These are phyloP conservation scores for Candida krabiensis DNA, from an alignment of 805 yeast species.

Conservation along the genomic window DNA sequence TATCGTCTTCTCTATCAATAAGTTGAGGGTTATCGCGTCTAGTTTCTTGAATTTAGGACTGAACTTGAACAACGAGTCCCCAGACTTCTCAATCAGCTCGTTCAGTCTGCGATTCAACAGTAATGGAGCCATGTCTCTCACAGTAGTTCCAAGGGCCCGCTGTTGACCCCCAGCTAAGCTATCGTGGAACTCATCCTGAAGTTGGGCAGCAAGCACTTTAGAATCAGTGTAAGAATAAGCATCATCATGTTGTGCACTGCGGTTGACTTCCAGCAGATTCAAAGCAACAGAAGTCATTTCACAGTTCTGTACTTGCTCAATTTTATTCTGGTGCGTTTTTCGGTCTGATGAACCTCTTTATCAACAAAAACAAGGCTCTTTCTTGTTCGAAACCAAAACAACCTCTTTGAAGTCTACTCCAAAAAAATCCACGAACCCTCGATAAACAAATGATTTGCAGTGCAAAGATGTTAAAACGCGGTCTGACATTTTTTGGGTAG, in stretches of 20 bases:
- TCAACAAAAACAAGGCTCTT: too few species aligned
- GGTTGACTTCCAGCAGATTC: slow-evolving; percentile 6
- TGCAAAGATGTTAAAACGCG: too few species aligned
- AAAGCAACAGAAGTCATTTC: slow-evolving; percentile 17
- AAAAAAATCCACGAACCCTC: too few species aligned
- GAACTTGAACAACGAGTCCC: slow-evolving; percentile 10
- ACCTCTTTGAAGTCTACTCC: too few species aligned
- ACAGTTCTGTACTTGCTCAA: too few species aligned
- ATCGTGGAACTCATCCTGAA: slow-evolving; percentile 12
- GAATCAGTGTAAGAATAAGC: slow-evolving; percentile 11
- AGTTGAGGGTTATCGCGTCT: slow-evolving; percentile 14
- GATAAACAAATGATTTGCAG: too few species aligned
- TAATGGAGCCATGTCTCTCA: slow-evolving; percentile 1
- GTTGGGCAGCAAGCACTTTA: slow-evolving; percentile 10
- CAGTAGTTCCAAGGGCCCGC: too few species aligned
- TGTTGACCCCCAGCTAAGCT: neutral
- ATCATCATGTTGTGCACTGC: neutral
- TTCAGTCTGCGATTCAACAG: slow-evolving; percentile 10
- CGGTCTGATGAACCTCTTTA: too few species aligned
- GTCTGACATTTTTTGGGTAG: too few species aligned
- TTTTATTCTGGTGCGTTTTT: too few species aligned
- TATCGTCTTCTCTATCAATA: slow-evolving; percentile 19
- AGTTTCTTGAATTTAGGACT: slow-evolving; percentile 10
- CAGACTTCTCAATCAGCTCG: slow-evolving; percentile 11
- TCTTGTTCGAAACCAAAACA: too few species aligned